A percentile compares a stretch with the other conserved stretches of the same genome.
phyloP scores from a whole-genome alignment of 2,329 filamentous ascomycete species.

The Paracamarosporium sp. region DNA sequence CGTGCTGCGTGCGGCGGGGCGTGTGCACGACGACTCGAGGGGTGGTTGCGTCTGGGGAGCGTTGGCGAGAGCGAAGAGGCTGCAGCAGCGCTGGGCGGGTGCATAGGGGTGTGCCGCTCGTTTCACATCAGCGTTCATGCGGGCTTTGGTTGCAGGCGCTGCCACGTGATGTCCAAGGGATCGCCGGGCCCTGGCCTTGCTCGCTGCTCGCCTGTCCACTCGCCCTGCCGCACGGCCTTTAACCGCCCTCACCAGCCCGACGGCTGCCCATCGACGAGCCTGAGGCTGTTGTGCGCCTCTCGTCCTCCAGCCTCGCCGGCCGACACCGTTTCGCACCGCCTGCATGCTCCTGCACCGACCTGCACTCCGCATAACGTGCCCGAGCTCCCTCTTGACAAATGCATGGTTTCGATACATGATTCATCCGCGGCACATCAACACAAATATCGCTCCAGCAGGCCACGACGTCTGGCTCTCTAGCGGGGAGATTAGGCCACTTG shows the following conservation, averaged over 20 bases:
- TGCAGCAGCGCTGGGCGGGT: slow-evolving; percentile 20
- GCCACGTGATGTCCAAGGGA: slow-evolving; percentile 19
- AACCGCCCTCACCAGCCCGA: background rate
- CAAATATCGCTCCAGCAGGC: slow-evolving; percentile 9
- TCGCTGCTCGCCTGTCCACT: background rate
- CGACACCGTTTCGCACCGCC: slow-evolving; percentile 2
- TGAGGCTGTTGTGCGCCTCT: background rate
- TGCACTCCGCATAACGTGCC: slow-evolving; percentile 20
- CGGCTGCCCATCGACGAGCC: background rate
- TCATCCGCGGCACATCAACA: slow-evolving; percentile 9
- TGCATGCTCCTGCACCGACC: slow-evolving; percentile 9
- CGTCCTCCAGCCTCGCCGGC: slow-evolving; percentile 7
- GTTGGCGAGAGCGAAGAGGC: slow-evolving; percentile 9
- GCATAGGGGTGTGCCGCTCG: slow-evolving; percentile 26
- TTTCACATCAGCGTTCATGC: slow-evolving; percentile 11
- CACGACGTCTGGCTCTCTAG: background rate
- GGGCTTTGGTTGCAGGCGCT: slow-evolving; percentile 2
- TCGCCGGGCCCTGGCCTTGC: background rate
- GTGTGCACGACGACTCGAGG: background rate
- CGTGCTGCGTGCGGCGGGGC: slow-evolving; percentile 1
- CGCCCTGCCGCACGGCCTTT: background rate
- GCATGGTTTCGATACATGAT: slow-evolving; percentile 18
- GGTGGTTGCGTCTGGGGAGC: background rate
- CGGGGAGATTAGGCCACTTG: background rate
- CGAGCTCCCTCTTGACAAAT: slow-evolving; percentile 23